Conservation (phyloP, 208 protist genomes). For the Leishmania major region DNA sequence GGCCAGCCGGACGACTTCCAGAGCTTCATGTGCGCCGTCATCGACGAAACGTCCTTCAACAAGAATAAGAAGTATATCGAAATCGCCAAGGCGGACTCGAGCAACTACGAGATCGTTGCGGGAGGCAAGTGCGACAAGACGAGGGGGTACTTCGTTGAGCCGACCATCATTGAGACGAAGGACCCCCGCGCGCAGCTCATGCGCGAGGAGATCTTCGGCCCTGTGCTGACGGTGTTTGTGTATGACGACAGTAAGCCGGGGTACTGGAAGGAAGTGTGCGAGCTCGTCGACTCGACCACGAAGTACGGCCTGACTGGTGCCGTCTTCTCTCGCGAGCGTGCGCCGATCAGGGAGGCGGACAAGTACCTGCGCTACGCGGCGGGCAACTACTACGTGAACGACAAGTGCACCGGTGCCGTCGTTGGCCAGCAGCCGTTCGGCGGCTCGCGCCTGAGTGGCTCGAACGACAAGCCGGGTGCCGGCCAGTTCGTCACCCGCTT, state of each 20-base stretch:
- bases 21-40: slow-evolving; percentile 96
- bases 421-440: slow-evolving; percentile 99
- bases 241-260: slow-evolving; percentile 92
- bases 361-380: slow-evolving; percentile 78
- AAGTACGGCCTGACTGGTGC: slow-evolving; percentile 94
- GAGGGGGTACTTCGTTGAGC: slow-evolving; percentile 95
- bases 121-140: slow-evolving; percentile 79
- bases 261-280: slow-evolving; percentile 86
- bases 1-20: slow-evolving; percentile 92
- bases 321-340: slow-evolving; percentile 91
- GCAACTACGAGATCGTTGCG: slow-evolving; percentile 71
- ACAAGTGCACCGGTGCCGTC: slow-evolving; percentile 97
- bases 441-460: slow-evolving; percentile 91
- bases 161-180: slow-evolving; percentile 94
- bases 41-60: slow-evolving; percentile 94
- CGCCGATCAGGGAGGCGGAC: slow-evolving; percentile 65
- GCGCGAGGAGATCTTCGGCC: slow-evolving; percentile 98
- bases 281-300: slow-evolving; percentile 87
- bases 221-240: slow-evolving; percentile 95
- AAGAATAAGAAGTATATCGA: slow-evolving; percentile 96
- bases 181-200: slow-evolving; percentile 91
- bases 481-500: slow-evolving; percentile 91
- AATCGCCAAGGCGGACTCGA: slow-evolving; percentile 81
- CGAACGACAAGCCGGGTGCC: slow-evolving; percentile 97
- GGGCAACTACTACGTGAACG: slow-evolving; percentile 99